These are phyloP conservation scores for Ascobolus immersus DNA, from an alignment of 495 filamentous ascomycete species.

Conservation along the genomic window DNA sequence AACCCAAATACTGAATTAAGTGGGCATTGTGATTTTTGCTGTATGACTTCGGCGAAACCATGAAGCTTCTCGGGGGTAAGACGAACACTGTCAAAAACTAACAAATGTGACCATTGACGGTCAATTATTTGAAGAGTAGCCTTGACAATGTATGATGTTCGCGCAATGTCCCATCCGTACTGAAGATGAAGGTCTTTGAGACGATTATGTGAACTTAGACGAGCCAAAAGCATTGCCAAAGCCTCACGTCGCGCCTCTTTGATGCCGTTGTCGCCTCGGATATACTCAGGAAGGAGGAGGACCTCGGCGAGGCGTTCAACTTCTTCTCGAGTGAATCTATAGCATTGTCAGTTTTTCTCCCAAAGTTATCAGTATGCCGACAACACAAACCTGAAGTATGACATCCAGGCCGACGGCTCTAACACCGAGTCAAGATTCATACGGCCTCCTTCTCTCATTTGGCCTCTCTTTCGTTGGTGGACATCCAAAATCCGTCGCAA, in stretches of 20 bases:
- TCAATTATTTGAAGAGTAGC: neutral
- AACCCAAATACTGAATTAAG: neutral
- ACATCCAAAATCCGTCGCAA: too few relatives aligned
- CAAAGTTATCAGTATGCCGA: neutral
- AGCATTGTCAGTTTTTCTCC: neutral
- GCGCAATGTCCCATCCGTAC: neutral
- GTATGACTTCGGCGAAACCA: neutral
- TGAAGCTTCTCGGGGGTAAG: neutral
- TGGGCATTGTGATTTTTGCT: neutral
- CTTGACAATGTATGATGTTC: neutral
- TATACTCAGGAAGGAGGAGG: neutral
- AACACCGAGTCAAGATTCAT: too few relatives aligned
- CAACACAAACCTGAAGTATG: neutral
- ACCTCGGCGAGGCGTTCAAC: neutral
- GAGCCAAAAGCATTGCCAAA: neutral
- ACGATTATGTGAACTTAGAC: neutral
- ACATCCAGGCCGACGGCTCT: neutral
- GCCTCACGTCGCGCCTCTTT: neutral
- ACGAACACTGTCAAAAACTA: neutral
- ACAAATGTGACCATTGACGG: neutral
- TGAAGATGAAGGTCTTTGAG: neutral
- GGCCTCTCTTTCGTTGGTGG: too few relatives aligned
- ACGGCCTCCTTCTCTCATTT: too few relatives aligned
- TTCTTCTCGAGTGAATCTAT: neutral
- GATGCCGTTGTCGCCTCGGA: neutral